Evolutionary conservation across 179 eudicot species (phyloP).

Genomic region (Nepenthes alata): DNA sequence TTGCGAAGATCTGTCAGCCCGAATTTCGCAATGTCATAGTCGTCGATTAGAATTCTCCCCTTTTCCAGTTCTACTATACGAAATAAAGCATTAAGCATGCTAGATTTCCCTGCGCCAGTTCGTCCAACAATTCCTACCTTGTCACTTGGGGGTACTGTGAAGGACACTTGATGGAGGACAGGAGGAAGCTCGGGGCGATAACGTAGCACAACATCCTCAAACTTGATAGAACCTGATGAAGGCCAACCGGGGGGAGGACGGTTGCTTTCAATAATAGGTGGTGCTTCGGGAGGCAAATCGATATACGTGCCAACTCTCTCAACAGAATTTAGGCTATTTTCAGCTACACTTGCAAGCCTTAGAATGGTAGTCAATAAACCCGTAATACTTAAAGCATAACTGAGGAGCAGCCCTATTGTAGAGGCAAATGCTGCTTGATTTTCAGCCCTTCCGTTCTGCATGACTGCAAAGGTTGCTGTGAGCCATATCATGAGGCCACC

Average conservation of each 20-base stretch:
- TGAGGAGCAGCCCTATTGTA: constrained; percentile 1
- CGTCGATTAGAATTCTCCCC: not conserved
- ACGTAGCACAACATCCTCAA: constrained; percentile 68
- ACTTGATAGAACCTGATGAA: constrained; percentile 58
- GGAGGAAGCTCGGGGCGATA: constrained; percentile 7
- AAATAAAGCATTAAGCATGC: constrained; percentile 1
- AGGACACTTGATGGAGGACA: not conserved
- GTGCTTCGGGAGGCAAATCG: constrained; percentile 11
- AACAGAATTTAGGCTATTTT: constrained; percentile 12
- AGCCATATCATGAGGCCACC: constrained; percentile 15
- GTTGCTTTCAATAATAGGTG: constrained; percentile 10
- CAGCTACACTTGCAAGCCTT: constrained; percentile 11
- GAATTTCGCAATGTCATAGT: not conserved
- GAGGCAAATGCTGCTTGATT: constrained; percentile 13
- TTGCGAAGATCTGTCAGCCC: not conserved
- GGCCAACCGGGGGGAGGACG: constrained; percentile 98
- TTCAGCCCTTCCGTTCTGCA: constrained; percentile 14
- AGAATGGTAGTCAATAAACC: constrained; percentile 7
- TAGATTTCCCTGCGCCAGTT: not conserved
- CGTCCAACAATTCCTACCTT: not conserved
- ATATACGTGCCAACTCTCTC: constrained; percentile 10
- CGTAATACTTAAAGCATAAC: constrained; percentile 10
- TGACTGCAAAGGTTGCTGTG: constrained; percentile 13
- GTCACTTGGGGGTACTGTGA: not conserved
- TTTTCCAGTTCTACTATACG: not conserved